Conservation (phyloP, 148 eudicot species). For the Simmondsia chinensis region DNA sequence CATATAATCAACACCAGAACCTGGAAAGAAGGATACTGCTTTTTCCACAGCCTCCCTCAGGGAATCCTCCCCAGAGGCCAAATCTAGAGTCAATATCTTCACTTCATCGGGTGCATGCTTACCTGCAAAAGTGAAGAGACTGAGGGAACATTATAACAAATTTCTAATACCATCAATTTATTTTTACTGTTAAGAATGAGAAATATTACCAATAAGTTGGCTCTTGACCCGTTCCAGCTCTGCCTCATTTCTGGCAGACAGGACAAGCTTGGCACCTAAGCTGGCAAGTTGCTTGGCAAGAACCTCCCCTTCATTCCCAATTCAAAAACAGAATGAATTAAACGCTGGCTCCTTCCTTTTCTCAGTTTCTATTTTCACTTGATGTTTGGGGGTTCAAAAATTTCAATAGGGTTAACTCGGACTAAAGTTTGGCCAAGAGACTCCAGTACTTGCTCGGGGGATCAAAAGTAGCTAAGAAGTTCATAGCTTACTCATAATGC, state of each 20-base stretch:
- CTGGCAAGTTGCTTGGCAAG: constrained; percentile 83
- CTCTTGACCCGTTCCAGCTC: constrained; percentile 77
- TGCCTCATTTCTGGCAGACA: constrained; percentile 85
- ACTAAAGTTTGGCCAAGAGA: too few species aligned
- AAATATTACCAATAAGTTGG: constrained; percentile 52
- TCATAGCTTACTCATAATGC: too few species aligned
- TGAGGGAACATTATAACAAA: neutral
- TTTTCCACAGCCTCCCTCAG: constrained; percentile 56
- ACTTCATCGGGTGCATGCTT: constrained; percentile 78
- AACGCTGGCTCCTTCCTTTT: too few species aligned
- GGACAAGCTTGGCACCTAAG: constrained; percentile 84
- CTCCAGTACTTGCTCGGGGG: too few species aligned
- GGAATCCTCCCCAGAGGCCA: constrained; percentile 69
- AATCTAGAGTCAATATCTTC: constrained; percentile 77
- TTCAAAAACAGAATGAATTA: neutral
- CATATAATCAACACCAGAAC: constrained; percentile 76
- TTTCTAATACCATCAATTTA: neutral
- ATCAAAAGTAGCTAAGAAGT: too few species aligned
- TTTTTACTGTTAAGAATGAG: too few species aligned
- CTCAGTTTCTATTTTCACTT: too few species aligned
- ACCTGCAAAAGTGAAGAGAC: constrained; percentile 28
- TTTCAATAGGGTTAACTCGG: too few species aligned
- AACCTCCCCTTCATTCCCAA: constrained; percentile 55
- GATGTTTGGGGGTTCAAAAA: too few species aligned
- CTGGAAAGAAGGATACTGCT: constrained; percentile 69